Evolutionary conservation across 768 basidiomycete species (phyloP), one percentile per base, ranked within the genome.

Genomic region (Pholiota molesta): DNA sequence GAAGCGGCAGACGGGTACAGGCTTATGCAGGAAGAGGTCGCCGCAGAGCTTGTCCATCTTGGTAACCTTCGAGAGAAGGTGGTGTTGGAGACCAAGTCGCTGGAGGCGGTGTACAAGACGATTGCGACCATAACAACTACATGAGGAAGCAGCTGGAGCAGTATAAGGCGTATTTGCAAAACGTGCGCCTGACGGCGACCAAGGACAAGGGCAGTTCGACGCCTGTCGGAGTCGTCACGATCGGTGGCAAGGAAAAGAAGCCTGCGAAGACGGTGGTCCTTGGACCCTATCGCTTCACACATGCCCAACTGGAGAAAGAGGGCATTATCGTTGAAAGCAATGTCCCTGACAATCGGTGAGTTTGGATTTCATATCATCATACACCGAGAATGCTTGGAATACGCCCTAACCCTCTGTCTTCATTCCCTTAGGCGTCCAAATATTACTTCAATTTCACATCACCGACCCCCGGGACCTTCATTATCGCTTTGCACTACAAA

Each of bases 81-180:
- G 28, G 69, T 97, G 26, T 77, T 91, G 57, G 97, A 99, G 80
- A 95, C 91, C 52, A 89, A 92, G 70, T 92, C 90, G 17, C 83
- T 99, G 60, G 97, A 99, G 65, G 91, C 94, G 6, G 97, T 99
- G 28, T 99, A 96, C 87, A 97, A 98, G 86, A 99, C 97, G 19
- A 99, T 99, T 91, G 95, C 74, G 97, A 99, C 74, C 97, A 99
- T 79, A 99, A 99, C 80, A 94, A 94, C 74, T 99, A 99, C 75
- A 82, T 99, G 75, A 86, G 97, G 52, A 88, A 88, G 31, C 97
- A 99, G 77, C 85, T 99, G 65, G 97, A 99, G 76, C 96, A 98
- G 80, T 99, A 99, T 86, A 99, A 99, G 80, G 95, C 96, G 10
- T 99, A 99, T 75, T 81, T 99, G 16, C 95, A 97, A 80, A 99